phyloP scores from a whole-genome alignment of 495 filamentous ascomycete genomes.

The Xylaria bambusicola region DNA sequence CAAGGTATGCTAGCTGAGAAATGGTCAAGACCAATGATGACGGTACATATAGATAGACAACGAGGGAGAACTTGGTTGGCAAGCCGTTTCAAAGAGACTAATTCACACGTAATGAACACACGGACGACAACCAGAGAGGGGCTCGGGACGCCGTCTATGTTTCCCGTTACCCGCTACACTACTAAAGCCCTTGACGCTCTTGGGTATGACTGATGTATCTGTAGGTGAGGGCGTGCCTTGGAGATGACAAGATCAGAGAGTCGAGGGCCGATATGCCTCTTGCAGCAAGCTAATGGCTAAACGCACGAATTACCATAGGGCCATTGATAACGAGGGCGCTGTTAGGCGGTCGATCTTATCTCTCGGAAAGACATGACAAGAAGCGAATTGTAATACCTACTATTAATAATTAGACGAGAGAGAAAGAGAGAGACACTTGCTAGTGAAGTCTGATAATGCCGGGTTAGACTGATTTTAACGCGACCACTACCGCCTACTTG shows the following conservation, averaged over 20 bases:
- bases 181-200: constrained; percentile 1
- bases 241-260: constrained; percentile 8
- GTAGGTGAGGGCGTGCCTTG: constrained; percentile 10
- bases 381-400: constrained; percentile 20
- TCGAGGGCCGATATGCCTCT: constrained; percentile 30
- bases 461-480: constrained; percentile 1
- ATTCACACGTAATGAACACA: constrained; percentile 9
- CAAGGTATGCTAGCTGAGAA: too few relatives aligned
- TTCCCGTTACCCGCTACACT: constrained; percentile 28
- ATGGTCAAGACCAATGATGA: not conserved
- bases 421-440: not conserved
- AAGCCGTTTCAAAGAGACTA: constrained; percentile 5
- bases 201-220: constrained; percentile 21
- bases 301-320: constrained; percentile 30
- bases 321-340: constrained; percentile 39
- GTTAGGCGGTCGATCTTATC: constrained; percentile 34
- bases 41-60: constrained; percentile 8
- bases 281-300: constrained; percentile 26
- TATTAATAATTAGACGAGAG: too few relatives aligned
- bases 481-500: constrained; percentile 11
- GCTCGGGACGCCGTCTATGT: constrained; percentile 9
- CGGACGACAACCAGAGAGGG: constrained; percentile 1
- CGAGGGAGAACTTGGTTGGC: constrained; percentile 1
- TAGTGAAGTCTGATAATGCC: constrained; percentile 17
- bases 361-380: constrained; percentile 17